A percentile compares a stretch with the other conserved stretches of the same genome.
phyloP scores from a whole-genome alignment of 805 yeast genomes.

The Candida chilensis region DNA sequence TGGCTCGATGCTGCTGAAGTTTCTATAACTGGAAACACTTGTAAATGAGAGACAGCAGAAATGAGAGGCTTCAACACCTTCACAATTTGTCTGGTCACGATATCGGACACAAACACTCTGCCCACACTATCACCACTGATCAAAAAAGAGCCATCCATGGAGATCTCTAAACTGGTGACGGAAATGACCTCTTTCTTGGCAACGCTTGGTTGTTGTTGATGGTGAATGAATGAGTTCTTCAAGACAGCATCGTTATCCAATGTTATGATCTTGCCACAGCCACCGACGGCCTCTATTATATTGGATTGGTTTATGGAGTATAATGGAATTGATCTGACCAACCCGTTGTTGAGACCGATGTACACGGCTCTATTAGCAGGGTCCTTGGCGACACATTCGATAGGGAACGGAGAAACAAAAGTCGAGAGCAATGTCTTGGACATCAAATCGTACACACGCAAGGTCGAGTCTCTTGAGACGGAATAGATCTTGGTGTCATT shows the following conservation, averaged over 20 bases:
- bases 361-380: constrained; percentile 73
- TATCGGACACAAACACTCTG: constrained; percentile 56
- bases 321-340: constrained; percentile 46
- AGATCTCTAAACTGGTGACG: constrained; percentile 47
- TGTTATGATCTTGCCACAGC: constrained; percentile 40
- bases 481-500: constrained; percentile 61
- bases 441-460: constrained; percentile 57
- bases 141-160: constrained; percentile 68
- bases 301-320: constrained; percentile 21
- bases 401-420: constrained; percentile 48
- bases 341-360: constrained; percentile 60
- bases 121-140: constrained; percentile 75
- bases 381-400: constrained; percentile 55
- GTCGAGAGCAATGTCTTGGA: constrained; percentile 48
- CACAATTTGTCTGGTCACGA: constrained; percentile 57
- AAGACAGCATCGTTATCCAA: constrained; percentile 42
- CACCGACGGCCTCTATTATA: constrained; percentile 53
- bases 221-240: constrained; percentile 44
- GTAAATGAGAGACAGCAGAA: constrained; percentile 21
- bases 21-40: constrained; percentile 9
- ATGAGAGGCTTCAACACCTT: constrained; percentile 40
- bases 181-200: constrained; percentile 14
- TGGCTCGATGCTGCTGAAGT: no score
- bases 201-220: constrained; percentile 19
- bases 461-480: constrained; percentile 64